These are phyloP conservation scores for Eucalyptus victrix DNA, from an alignment of 345 rosid species.

Conservation along the genomic window DNA sequence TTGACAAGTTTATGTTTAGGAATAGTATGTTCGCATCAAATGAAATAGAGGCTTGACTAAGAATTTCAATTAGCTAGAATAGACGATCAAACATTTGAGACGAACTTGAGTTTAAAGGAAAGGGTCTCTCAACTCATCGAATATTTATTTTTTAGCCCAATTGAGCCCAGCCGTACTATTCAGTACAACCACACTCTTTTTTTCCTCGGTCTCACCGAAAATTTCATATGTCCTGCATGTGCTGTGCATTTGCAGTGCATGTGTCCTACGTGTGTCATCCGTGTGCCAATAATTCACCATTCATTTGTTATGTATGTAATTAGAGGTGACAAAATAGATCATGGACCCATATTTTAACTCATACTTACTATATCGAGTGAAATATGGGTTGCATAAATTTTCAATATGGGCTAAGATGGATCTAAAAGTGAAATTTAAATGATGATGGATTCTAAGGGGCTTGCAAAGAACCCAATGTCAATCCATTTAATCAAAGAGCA, in stretches of 20 bases:
- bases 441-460: neutral
- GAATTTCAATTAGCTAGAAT: neutral
- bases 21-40: neutral
- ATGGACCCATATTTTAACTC: neutral
- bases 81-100: neutral
- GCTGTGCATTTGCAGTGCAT: neutral
- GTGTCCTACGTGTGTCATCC: neutral
- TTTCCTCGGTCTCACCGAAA: neutral
- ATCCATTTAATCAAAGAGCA: too few relatives aligned
- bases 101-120: neutral
- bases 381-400: neutral
- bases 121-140: neutral
- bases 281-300: neutral
- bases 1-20: neutral
- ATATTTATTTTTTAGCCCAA: too few relatives aligned
- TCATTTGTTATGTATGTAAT: neutral
- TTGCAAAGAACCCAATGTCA: neutral
- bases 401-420: neutral
- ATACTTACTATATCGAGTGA: neutral
- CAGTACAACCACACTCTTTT: neutral
- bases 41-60: neutral
- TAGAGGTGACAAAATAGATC: neutral
- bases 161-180: neutral
- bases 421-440: too few relatives aligned
- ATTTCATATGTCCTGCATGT: neutral